These are phyloP conservation scores for Nicotiana rustica DNA, from an alignment of 305 asterid species.

Conservation along the genomic window DNA sequence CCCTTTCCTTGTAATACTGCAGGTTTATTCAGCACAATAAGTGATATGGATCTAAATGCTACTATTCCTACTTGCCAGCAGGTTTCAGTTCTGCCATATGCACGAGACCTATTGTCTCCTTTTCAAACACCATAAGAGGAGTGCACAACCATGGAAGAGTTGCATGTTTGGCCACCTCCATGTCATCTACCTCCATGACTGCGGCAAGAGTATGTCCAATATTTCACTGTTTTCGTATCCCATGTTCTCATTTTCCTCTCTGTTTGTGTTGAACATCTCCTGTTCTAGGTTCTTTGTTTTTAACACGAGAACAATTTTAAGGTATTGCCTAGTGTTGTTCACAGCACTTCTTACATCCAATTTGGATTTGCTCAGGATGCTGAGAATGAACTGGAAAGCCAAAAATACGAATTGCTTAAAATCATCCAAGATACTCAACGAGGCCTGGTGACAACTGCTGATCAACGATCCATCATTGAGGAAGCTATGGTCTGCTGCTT, in stretches of 20 bases:
- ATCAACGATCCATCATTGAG: constrained; percentile 74
- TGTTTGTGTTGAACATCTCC: background rate
- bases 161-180: constrained; percentile 16
- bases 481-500: constrained; percentile 64
- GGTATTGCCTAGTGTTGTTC: background rate
- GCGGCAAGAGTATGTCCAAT: constrained; percentile 13
- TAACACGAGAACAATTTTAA: background rate
- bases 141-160: constrained; percentile 16
- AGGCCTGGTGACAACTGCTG: constrained; percentile 68
- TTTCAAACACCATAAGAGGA: constrained; percentile 27
- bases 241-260: background rate
- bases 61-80: constrained; percentile 17
- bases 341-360: background rate
- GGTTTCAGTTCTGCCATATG: constrained; percentile 21
- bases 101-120: constrained; percentile 24
- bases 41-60: constrained; percentile 26
- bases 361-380: constrained; percentile 43
- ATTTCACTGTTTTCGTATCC: background rate
- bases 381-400: constrained; percentile 61
- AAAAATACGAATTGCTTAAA: constrained; percentile 68
- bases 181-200: background rate
- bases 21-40: constrained; percentile 14
- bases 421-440: constrained; percentile 75
- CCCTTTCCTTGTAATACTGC: constrained; percentile 12
- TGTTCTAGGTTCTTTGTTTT: constrained; percentile 4